These are phyloP conservation scores for Isatis lusitanica DNA, from an alignment of 441 rosid species.

Conservation along the genomic window DNA sequence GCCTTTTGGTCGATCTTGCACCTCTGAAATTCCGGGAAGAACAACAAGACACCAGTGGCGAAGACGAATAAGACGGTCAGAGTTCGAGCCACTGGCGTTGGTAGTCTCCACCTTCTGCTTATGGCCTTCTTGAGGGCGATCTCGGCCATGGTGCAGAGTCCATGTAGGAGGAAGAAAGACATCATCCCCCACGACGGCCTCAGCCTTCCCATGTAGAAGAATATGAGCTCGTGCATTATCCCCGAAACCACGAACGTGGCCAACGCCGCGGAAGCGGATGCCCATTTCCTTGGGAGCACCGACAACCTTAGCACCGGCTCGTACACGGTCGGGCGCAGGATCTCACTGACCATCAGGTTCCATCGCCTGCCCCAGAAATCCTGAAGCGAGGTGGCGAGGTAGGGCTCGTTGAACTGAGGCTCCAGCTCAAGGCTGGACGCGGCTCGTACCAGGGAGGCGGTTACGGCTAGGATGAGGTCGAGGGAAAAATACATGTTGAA, in stretches of 20 bases:
- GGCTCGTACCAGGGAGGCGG: constrained; percentile 5
- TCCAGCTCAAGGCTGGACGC: background rate
- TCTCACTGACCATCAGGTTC: constrained; percentile 13
- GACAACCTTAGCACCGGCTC: background rate
- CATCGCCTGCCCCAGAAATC: constrained; percentile 12
- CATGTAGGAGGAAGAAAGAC: constrained; percentile 13
- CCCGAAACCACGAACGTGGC: constrained; percentile 1
- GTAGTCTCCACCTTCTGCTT: background rate
- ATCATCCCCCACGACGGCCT: constrained; percentile 9
- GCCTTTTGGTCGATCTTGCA: constrained; percentile 1
- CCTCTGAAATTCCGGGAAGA: background rate
- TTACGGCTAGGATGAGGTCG: constrained; percentile 1
- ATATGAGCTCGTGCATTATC: constrained; percentile 11
- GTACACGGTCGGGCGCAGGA: constrained; percentile 10
- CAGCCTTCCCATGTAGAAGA: constrained; percentile 8
- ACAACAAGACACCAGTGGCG: background rate
- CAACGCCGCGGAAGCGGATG: background rate
- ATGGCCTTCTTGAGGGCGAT: constrained; percentile 3
- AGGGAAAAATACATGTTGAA: background rate
- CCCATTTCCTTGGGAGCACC: constrained; percentile 1
- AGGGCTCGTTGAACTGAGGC: constrained; percentile 4
- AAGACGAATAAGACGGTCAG: background rate
- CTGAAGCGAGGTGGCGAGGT: constrained; percentile 12
- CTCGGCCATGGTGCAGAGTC: background rate
- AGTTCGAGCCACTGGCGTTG: background rate